Evolutionary conservation across 495 filamentous ascomycete species (phyloP).

Genomic region (Penicillium goetzii): DNA sequence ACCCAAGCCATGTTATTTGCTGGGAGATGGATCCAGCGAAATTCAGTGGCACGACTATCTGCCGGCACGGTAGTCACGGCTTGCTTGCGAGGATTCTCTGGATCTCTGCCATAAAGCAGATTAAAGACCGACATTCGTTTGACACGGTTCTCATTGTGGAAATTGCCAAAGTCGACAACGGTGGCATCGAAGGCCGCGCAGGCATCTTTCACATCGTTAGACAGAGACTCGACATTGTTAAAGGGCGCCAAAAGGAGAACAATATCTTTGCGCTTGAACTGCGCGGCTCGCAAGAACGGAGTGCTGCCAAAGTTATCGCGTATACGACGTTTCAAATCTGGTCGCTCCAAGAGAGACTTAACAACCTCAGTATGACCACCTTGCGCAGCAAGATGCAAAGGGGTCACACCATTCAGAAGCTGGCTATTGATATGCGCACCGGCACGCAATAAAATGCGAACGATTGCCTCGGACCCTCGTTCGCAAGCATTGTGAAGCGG

Average conservation of each 20-base stretch:
- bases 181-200: constrained; percentile 67
- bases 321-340: constrained; percentile 50
- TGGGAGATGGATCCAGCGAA: constrained; percentile 73
- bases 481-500: constrained; percentile 67
- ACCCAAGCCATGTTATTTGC: constrained; percentile 65
- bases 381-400: constrained; percentile 65
- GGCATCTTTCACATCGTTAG: constrained; percentile 57
- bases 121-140: constrained; percentile 60
- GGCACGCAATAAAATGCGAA: constrained; percentile 50
- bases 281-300: constrained; percentile 61
- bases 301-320: constrained; percentile 67
- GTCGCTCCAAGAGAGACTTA: constrained; percentile 51
- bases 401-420: constrained; percentile 62
- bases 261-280: constrained; percentile 60
- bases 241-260: constrained; percentile 60
- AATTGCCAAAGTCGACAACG: constrained; percentile 70
- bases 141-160: constrained; percentile 63
- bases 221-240: constrained; percentile 55
- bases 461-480: constrained; percentile 54
- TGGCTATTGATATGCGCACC: constrained; percentile 60
- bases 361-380: constrained; percentile 62
- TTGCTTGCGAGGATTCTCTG: constrained; percentile 53
- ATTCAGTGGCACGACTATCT: constrained; percentile 58
- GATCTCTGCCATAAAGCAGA: constrained; percentile 63
- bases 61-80: constrained; percentile 57